phyloP scores from a whole-genome alignment of 768 basidiomycete species.

The Tricholoma bakamatsutake region DNA sequence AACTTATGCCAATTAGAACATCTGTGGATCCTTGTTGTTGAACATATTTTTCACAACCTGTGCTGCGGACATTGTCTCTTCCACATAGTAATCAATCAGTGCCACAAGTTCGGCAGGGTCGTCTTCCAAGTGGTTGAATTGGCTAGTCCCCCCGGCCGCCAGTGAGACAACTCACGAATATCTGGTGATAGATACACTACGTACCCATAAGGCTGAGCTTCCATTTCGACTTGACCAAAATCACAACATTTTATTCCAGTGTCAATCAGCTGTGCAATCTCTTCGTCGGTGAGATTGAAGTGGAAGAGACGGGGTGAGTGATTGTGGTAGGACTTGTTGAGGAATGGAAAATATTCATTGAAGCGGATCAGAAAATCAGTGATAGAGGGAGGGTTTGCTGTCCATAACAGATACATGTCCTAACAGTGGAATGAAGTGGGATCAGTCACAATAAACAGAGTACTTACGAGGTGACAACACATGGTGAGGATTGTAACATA shows the following conservation, averaged over 20 bases:
- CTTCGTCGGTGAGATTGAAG: constrained; percentile 18
- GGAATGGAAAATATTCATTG: constrained; percentile 35
- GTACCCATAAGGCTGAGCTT: constrained; percentile 9
- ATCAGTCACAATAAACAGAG: background rate
- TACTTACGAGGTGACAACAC: constrained; percentile 25
- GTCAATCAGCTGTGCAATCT: constrained; percentile 14
- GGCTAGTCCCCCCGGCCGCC: constrained; percentile 6
- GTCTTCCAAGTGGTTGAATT: constrained; percentile 13
- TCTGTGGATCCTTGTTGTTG: background rate
- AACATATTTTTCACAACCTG: constrained; percentile 15
- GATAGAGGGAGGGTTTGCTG: constrained; percentile 19
- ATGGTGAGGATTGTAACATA: constrained; percentile 26
- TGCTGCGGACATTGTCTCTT: constrained; percentile 15
- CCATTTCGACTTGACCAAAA: constrained; percentile 14
- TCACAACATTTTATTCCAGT: constrained; percentile 12
- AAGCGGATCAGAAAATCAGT: constrained; percentile 31
- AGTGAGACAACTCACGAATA: background rate
- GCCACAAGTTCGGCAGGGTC: constrained; percentile 9
- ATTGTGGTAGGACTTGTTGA: constrained; percentile 15
- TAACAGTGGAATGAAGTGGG: constrained; percentile 6
- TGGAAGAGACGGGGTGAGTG: constrained; percentile 23
- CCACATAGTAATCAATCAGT: constrained; percentile 21
- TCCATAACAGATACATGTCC: constrained; percentile 33
- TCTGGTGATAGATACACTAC: background rate
- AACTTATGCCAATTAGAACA: background rate